These are phyloP conservation scores for Yamadazyma friedrichii DNA, from an alignment of 1,139 yeast genomes.

Conservation along the genomic window DNA sequence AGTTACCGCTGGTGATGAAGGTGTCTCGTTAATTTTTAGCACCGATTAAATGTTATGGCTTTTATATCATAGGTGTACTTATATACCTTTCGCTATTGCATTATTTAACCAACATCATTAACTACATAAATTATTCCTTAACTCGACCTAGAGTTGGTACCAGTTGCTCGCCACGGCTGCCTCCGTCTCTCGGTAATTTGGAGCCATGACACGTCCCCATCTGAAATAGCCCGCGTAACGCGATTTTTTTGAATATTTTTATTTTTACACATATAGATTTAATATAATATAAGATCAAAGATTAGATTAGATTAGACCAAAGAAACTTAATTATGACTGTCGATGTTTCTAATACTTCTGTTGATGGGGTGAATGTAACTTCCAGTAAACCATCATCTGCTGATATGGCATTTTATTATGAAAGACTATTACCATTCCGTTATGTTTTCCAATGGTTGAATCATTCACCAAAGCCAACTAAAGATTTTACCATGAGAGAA, in stretches of 20 bases:
- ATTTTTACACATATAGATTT: slow-evolving; percentile 1
- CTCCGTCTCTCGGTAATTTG: neutral
- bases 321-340: slow-evolving; percentile 2
- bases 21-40: slow-evolving; percentile 74
- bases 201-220: neutral
- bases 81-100: no score
- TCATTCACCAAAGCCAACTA: slow-evolving; percentile 71
- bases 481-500: slow-evolving; percentile 84
- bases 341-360: neutral
- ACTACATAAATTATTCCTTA: no score
- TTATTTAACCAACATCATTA: no score
- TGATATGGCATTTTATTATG: slow-evolving; percentile 77
- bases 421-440: slow-evolving; percentile 67
- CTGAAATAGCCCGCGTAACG: neutral
- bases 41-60: neutral
- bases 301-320: neutral
- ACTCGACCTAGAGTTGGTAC: neutral
- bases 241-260: slow-evolving; percentile 4
- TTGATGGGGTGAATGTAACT: slow-evolving; percentile 4
- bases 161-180: neutral
- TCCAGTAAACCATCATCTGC: slow-evolving; percentile 52
- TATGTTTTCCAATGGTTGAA: slow-evolving; percentile 83
- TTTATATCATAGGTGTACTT: no score
- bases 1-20: slow-evolving; percentile 97
- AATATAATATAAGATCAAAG: neutral